Conservation (phyloP, 768 basidiomycete species). For the Leccinum obscurum region DNA sequence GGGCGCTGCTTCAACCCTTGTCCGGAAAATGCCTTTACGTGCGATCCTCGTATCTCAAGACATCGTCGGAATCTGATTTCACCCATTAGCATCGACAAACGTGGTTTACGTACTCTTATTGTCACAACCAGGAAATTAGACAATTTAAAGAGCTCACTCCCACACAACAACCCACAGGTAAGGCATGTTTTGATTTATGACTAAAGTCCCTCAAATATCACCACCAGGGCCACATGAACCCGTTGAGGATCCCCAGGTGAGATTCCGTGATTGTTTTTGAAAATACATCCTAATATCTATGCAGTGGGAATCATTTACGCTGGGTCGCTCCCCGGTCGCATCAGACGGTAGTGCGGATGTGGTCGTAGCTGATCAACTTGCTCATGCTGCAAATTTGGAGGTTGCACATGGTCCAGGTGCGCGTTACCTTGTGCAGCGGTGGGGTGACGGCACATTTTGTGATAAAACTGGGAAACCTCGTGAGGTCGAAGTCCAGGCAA, state of each 20-base stretch:
- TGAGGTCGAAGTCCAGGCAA: constrained; percentile 93
- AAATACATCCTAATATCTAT: constrained; percentile 20
- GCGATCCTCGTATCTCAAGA: constrained; percentile 41
- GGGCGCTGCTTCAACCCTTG: constrained; percentile 80
- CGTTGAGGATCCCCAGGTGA: constrained; percentile 82
- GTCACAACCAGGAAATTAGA: constrained; percentile 92
- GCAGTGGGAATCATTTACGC: constrained; percentile 79
- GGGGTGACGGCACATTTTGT: constrained; percentile 89
- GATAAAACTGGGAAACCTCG: constrained; percentile 88
- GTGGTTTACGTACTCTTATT: constrained; percentile 98
- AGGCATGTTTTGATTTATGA: constrained; percentile 26
- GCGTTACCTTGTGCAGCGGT: constrained; percentile 89
- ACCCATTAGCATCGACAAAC: constrained; percentile 71
- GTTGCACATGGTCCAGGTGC: constrained; percentile 76
- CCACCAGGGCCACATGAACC: constrained; percentile 67
- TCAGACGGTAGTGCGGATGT: constrained; percentile 64
- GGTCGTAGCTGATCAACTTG: constrained; percentile 62
- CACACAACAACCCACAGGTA: constrained; percentile 67
- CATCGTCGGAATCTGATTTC: constrained; percentile 32
- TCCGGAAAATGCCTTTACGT: constrained; percentile 85
- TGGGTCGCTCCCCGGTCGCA: constrained; percentile 65
- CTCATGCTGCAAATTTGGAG: constrained; percentile 69
- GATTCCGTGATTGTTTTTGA: constrained; percentile 34
- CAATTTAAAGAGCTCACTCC: constrained; percentile 88
- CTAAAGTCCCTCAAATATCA: constrained; percentile 22